Percentiles rank a stretch among this genome's conserved stretches.
These are phyloP conservation scores for Opeltia flavorubescens DNA, from an alignment of 495 filamentous ascomycete genomes.

Conservation along the genomic window DNA sequence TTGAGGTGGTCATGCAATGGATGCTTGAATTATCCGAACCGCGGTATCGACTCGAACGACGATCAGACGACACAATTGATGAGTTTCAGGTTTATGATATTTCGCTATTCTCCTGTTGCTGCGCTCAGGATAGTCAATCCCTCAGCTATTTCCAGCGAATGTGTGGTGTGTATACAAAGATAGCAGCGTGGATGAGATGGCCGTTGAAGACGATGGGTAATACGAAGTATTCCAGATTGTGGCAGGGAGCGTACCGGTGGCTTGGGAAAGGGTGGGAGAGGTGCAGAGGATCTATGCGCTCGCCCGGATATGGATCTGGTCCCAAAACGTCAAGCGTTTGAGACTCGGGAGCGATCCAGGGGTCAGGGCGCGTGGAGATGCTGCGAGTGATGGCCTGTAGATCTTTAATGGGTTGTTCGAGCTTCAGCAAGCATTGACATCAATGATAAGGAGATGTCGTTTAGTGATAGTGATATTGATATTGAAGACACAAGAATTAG, in stretches of 20 bases:
- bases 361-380: background rate
- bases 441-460: background rate
- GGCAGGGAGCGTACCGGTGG: no score
- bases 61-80: no score
- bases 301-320: background rate
- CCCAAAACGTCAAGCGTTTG: constrained; percentile 2
- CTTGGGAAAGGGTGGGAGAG: no score
- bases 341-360: background rate
- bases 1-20: background rate
- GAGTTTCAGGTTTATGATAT: no score
- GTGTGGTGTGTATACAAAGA: background rate
- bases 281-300: background rate
- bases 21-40: no score
- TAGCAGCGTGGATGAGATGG: background rate
- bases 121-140: no score
- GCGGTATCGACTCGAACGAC: no score
- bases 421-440: background rate
- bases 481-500: no score
- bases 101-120: no score
- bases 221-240: background rate
- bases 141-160: background rate
- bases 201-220: background rate
- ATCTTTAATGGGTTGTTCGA: no score
- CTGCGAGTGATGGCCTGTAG: background rate
- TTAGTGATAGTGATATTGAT: no score